phyloP scores from a whole-genome alignment of 805 yeast species.

The Jamesozyma jinghongensis region DNA sequence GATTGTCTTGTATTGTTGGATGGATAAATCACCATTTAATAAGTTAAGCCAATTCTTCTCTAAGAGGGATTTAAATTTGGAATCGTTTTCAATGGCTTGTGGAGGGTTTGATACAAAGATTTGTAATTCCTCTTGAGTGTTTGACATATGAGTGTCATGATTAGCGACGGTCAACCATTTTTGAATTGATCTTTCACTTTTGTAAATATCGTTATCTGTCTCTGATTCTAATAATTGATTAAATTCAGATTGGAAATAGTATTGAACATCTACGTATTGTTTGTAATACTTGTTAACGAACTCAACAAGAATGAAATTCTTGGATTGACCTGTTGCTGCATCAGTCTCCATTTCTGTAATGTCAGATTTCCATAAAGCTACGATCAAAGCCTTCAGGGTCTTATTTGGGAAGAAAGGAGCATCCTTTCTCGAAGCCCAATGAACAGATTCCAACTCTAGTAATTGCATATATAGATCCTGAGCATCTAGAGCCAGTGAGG shows the following conservation, averaged over 20 bases:
- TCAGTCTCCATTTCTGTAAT: conserved; percentile 32
- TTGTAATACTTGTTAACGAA: conserved; percentile 47
- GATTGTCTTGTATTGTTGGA: conserved; percentile 57
- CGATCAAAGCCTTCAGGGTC: conserved; percentile 37
- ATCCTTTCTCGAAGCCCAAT: conserved; percentile 40
- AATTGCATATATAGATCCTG: conserved; percentile 49
- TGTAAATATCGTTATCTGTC: conserved; percentile 7
- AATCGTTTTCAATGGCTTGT: conserved; percentile 31
- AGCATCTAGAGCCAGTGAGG: conserved; percentile 43
- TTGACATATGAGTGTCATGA: conserved; percentile 27
- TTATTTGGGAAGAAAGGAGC: conserved; percentile 58
- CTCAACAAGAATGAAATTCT: conserved; percentile 43
- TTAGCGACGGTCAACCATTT: conserved; percentile 34
- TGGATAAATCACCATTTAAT: conserved; percentile 41
- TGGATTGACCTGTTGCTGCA: conserved; percentile 35
- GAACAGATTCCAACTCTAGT: conserved; percentile 44
- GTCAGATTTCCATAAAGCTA: conserved; percentile 30
- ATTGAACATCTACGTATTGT: conserved; percentile 69
- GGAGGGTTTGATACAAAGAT: conserved; percentile 41
- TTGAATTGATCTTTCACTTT: conserved; percentile 20
- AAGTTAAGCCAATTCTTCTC: conserved; percentile 60
- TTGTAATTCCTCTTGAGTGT: conserved; percentile 30
- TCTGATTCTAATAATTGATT: conserved; percentile 20
- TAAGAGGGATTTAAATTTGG: conserved; percentile 51
- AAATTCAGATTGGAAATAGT: conserved; percentile 53